These are phyloP conservation scores for Cupressus sempervirens DNA, from an alignment of 75 land plant species.

Conservation along the genomic window DNA sequence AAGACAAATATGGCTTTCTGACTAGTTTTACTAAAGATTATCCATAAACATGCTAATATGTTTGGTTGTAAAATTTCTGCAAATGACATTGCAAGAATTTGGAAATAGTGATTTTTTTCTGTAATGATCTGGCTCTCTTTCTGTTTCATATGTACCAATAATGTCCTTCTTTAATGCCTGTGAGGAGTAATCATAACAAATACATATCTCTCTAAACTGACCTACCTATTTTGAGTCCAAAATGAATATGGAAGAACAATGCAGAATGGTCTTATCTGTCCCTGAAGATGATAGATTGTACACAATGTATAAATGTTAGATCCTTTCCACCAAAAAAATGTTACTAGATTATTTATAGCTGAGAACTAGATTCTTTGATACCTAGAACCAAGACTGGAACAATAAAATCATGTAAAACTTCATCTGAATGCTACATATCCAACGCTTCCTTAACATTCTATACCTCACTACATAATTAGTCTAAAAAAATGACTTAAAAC, in stretches of 20 bases:
- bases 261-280: not conserved
- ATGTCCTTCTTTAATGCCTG: not conserved
- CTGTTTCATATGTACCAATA: not conserved
- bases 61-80: not conserved
- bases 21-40: not conserved
- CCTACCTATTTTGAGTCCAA: not conserved
- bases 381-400: not conserved
- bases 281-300: not conserved
- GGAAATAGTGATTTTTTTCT: not conserved
- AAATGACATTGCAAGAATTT: not conserved
- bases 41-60: not conserved
- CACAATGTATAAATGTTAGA: not conserved
- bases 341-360: not conserved
- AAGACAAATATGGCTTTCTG: not conserved
- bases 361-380: not conserved
- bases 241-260: not conserved
- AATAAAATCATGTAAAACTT: not conserved
- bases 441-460: not conserved
- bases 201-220: too few species aligned
- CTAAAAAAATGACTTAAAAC: not conserved
- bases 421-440: not conserved
- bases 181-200: not conserved
- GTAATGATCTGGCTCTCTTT: not conserved
- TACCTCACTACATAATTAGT: not conserved
- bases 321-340: not conserved